A percentile compares a stretch with the other conserved stretches of the same genome.
phyloP scores from a whole-genome alignment of 176 grass and related monocot genomes.

The Aegilops speltoides region DNA sequence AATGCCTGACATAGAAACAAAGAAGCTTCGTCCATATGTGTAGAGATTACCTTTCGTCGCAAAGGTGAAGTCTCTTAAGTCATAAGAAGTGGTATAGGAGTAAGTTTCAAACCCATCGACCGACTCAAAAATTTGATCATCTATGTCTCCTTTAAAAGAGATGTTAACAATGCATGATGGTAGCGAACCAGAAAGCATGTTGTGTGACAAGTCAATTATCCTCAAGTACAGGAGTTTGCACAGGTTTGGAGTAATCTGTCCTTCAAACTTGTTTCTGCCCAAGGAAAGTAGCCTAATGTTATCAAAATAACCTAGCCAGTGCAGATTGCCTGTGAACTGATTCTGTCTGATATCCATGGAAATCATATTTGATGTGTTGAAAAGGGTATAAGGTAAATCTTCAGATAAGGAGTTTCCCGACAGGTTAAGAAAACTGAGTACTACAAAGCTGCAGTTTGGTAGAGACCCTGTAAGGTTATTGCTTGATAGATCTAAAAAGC shows the following conservation, averaged over 20 bases:
- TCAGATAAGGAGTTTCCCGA: conserved; percentile 13
- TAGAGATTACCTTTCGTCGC: conserved; percentile 5
- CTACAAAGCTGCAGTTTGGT: too few species aligned
- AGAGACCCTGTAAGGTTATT: too few species aligned
- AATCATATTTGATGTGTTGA: neutral
- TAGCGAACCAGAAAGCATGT: conserved; percentile 16
- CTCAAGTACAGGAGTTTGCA: neutral
- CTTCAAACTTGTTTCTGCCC: conserved; percentile 20
- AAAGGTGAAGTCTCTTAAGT: too few species aligned
- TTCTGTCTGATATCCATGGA: neutral
- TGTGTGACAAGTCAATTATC: conserved; percentile 25
- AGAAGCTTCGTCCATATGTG: too few species aligned
- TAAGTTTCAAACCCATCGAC: too few species aligned
- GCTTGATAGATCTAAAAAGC: too few species aligned
- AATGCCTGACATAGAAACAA: rapidly evolving
- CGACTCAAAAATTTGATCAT: too few species aligned
- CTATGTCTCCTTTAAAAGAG: neutral
- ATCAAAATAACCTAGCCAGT: neutral
- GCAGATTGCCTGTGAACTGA: neutral
- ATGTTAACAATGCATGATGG: conserved; percentile 25
- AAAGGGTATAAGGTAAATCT: neutral
- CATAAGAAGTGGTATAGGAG: rapidly evolving
- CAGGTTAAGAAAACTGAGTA: too few species aligned
- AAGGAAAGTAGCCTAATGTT: neutral
- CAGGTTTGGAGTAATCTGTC: neutral